A percentile compares a stretch with the other conserved stretches of the same genome.
phyloP scores from a whole-genome alignment of 2,329 filamentous ascomycete species.

The Chaetomium sp. region DNA sequence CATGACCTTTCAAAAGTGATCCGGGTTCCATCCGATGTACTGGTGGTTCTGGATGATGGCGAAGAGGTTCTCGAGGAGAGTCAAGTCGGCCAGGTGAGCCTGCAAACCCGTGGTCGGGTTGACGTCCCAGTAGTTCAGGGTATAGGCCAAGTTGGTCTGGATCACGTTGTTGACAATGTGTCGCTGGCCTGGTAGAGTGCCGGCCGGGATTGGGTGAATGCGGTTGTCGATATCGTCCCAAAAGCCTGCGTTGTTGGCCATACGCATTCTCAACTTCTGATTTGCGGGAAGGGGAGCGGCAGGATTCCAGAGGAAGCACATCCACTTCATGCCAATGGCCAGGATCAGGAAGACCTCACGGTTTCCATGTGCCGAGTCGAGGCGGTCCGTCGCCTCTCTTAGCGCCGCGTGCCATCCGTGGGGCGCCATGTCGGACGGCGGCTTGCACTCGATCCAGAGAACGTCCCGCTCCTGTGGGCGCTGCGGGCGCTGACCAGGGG shows the following conservation, averaged over 20 bases:
- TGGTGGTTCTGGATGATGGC: neutral
- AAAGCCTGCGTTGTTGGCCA: neutral
- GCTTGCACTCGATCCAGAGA: slow-evolving; percentile 15
- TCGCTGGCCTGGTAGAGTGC: neutral
- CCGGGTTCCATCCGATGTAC: neutral
- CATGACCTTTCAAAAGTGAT: neutral
- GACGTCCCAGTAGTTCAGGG: slow-evolving; percentile 2
- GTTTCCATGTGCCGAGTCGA: neutral
- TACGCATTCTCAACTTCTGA: neutral
- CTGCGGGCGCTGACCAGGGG: neutral
- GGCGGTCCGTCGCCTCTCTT: neutral
- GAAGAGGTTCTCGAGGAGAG: neutral
- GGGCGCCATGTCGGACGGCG: neutral
- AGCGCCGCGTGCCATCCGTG: neutral
- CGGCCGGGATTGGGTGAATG: neutral
- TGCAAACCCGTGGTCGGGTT: neutral
- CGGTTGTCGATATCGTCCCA: neutral
- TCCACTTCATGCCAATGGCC: slow-evolving; percentile 8
- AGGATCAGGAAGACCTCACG: slow-evolving; percentile 3
- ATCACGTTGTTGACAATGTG: neutral
- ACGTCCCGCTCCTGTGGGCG: neutral
- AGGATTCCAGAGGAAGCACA: slow-evolving; percentile 9
- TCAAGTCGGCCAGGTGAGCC: slow-evolving; percentile 1
- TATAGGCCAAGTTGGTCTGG: neutral
- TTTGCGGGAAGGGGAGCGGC: neutral